These are phyloP conservation scores for Theileria orientalis DNA, from an alignment of 169 alveolate species.

Conservation along the genomic window DNA sequence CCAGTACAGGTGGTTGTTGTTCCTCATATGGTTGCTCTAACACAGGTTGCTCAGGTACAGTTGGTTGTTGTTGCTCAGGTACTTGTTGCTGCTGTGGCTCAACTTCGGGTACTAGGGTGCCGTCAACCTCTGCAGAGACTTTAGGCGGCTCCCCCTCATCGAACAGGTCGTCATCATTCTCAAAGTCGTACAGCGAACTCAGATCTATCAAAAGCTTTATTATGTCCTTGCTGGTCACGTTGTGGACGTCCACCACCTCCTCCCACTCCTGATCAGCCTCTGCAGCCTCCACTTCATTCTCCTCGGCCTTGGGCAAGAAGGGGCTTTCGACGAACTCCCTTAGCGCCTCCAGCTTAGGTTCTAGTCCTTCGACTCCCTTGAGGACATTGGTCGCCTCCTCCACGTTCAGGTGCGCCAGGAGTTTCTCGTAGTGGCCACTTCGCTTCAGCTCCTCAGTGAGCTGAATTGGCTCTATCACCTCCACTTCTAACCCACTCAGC, in stretches of 20 bases:
- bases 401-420: neutral
- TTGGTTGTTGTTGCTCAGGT: too few relatives aligned
- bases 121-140: neutral
- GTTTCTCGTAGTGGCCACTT: neutral
- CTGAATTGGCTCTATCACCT: constrained; percentile 10
- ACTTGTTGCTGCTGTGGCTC: too few relatives aligned
- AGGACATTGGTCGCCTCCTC: neutral
- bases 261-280: neutral
- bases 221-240: neutral
- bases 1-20: too few relatives aligned
- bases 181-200: neutral
- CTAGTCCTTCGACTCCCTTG: neutral
- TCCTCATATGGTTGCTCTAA: too few relatives aligned
- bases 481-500: neutral
- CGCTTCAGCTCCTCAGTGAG: neutral
- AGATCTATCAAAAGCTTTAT: neutral
- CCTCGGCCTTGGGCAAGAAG: neutral
- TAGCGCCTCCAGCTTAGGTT: neutral
- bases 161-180: neutral
- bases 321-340: neutral
- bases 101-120: too few relatives aligned
- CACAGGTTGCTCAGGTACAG: too few relatives aligned
- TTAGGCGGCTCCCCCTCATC: neutral
- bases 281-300: neutral
- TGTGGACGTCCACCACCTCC: neutral